Conservation (phyloP, 805 yeast genomes). For the Geotrichum ghanense region DNA sequence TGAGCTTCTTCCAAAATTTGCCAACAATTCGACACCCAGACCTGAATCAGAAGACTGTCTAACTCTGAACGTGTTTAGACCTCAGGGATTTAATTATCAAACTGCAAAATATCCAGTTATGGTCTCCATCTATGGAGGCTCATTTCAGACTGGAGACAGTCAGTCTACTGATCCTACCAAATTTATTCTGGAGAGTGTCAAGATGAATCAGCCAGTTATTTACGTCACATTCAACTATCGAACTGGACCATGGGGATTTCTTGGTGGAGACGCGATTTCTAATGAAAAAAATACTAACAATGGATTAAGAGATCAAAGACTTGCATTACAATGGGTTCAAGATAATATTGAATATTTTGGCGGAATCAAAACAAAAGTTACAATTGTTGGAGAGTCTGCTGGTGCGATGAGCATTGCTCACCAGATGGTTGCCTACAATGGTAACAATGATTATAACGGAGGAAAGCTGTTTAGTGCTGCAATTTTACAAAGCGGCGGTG, state of each 20-base stretch:
- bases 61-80: slow-evolving; percentile 10
- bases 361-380: slow-evolving; percentile 23
- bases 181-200: background rate
- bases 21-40: no score
- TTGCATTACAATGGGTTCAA: slow-evolving; percentile 24
- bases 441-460: slow-evolving; percentile 9
- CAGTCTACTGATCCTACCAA: background rate
- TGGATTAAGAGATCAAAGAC: slow-evolving; percentile 21
- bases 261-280: slow-evolving; percentile 5
- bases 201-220: background rate
- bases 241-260: slow-evolving; percentile 8
- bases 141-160: slow-evolving; percentile 4
- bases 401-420: slow-evolving; percentile 14
- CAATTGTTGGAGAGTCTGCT: slow-evolving; percentile 27
- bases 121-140: slow-evolving; percentile 9
- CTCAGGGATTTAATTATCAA: slow-evolving; percentile 2
- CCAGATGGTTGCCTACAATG: slow-evolving; percentile 10
- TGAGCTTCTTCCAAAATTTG: no score
- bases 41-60: slow-evolving; percentile 1
- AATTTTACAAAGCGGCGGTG: slow-evolving; percentile 13
- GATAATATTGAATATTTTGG: slow-evolving; percentile 23
- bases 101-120: slow-evolving; percentile 4
- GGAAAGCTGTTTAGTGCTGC: slow-evolving; percentile 12
- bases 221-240: background rate
- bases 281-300: slow-evolving; percentile 11